Percentiles rank a stretch among this genome's conserved stretches.
phyloP scores from a whole-genome alignment of 768 basidiomycete species.

The Collybia mongolica region DNA sequence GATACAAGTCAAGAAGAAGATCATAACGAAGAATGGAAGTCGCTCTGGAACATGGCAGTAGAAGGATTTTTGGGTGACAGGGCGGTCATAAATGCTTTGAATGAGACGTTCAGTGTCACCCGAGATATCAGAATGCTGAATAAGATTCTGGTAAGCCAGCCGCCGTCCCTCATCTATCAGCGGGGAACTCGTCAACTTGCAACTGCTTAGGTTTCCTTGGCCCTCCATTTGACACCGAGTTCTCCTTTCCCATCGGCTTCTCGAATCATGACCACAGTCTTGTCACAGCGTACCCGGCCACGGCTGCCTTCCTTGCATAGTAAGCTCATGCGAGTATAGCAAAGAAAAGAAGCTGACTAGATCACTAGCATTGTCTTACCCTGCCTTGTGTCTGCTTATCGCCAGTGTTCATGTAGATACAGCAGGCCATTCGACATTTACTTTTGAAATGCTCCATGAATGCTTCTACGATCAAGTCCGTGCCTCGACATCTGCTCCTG shows the following conservation, averaged over 20 bases:
- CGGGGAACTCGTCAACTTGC: too few relatives aligned
- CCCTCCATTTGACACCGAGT: constrained; percentile 43
- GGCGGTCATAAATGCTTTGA: constrained; percentile 41
- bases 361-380: constrained; percentile 67
- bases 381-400: constrained; percentile 79
- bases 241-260: constrained; percentile 54
- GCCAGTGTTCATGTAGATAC: constrained; percentile 77
- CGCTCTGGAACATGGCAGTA: constrained; percentile 56
- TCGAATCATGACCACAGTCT: constrained; percentile 40
- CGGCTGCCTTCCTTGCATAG: constrained; percentile 53
- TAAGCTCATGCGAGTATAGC: constrained; percentile 25
- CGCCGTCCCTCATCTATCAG: not conserved
- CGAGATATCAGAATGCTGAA: constrained; percentile 58
- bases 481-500: constrained; percentile 69
- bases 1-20: constrained; percentile 18
- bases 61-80: constrained; percentile 55
- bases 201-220: constrained; percentile 36
- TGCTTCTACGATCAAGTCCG: constrained; percentile 75
- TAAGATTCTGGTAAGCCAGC: constrained; percentile 58
- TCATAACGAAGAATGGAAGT: constrained; percentile 52
- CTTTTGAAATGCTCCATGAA: constrained; percentile 89
- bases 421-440: constrained; percentile 77
- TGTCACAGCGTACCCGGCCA: constrained; percentile 55
- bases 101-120: constrained; percentile 60
- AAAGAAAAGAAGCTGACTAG: not conserved